phyloP scores from a whole-genome alignment of 768 basidiomycete species.

The Termitomyces eurrhizus region DNA sequence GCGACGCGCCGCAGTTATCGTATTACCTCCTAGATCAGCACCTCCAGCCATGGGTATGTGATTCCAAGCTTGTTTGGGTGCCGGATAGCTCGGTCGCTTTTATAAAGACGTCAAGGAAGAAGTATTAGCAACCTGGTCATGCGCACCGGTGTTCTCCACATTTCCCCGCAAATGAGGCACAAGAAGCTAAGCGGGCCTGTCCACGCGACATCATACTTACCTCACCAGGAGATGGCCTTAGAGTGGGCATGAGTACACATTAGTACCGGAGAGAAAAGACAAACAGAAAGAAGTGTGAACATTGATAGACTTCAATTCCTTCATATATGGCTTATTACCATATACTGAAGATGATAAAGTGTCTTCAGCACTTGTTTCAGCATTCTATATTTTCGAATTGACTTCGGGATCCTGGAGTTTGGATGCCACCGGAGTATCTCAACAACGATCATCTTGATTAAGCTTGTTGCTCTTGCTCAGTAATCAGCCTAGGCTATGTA shows the following conservation, averaged over 20 bases:
- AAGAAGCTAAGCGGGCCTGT: constrained; percentile 3
- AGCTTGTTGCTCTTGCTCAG: neutral
- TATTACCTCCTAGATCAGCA: constrained; percentile 23
- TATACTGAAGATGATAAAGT: too few relatives aligned
- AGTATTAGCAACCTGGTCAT: constrained; percentile 3
- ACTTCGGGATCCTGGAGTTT: too few relatives aligned
- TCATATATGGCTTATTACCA: too few relatives aligned
- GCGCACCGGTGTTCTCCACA: constrained; percentile 1
- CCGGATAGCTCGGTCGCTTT: neutral
- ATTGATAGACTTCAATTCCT: too few relatives aligned
- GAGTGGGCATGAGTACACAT: neutral
- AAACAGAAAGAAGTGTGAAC: neutral
- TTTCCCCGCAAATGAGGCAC: constrained; percentile 1
- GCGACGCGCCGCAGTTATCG: constrained; percentile 42
- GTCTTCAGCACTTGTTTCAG: too few relatives aligned
- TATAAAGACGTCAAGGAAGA: neutral
- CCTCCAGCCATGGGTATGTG: constrained; percentile 41
- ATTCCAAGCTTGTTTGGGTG: neutral
- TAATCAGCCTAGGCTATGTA: neutral
- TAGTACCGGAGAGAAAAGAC: neutral
- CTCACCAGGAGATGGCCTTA: neutral
- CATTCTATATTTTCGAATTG: too few relatives aligned
- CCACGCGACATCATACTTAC: neutral
- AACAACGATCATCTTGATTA: too few relatives aligned
- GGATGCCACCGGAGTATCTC: too few relatives aligned